Conservation (phyloP, 2,329 filamentous ascomycete genomes). For the Ceratocystis colombiana region DNA sequence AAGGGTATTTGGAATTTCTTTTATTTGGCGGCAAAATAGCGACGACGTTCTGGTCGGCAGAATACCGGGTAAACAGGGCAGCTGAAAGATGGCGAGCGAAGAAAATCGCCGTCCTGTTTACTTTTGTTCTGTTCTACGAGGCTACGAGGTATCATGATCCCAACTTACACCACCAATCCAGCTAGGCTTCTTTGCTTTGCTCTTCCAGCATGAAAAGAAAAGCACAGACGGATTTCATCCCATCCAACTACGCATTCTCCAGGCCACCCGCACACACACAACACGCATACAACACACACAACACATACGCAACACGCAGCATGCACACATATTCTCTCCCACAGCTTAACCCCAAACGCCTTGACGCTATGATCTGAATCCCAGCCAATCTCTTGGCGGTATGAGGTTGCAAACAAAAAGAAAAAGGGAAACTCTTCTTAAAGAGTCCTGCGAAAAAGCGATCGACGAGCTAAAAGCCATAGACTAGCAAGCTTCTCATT, state of each 20-base stretch:
- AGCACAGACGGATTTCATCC: background rate
- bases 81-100: background rate
- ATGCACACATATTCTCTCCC: background rate
- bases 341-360: background rate
- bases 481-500: background rate
- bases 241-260: background rate
- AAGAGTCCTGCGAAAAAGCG: constrained; percentile 10
- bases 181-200: background rate
- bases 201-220: background rate
- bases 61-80: background rate
- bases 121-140: no score
- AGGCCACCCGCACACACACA: background rate
- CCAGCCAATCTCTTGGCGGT: constrained; percentile 6
- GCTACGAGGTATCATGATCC: no score
- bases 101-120: no score
- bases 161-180: background rate
- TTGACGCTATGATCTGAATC: constrained; percentile 5
- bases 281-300: background rate
- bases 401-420: background rate
- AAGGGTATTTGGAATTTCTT: constrained; percentile 1
- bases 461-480: constrained; percentile 10
- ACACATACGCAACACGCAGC: background rate
- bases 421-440: background rate
- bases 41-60: background rate
- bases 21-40: no score